Evolutionary conservation across 495 filamentous ascomycete species (phyloP).

Genomic region (Penicillium fimorum): DNA sequence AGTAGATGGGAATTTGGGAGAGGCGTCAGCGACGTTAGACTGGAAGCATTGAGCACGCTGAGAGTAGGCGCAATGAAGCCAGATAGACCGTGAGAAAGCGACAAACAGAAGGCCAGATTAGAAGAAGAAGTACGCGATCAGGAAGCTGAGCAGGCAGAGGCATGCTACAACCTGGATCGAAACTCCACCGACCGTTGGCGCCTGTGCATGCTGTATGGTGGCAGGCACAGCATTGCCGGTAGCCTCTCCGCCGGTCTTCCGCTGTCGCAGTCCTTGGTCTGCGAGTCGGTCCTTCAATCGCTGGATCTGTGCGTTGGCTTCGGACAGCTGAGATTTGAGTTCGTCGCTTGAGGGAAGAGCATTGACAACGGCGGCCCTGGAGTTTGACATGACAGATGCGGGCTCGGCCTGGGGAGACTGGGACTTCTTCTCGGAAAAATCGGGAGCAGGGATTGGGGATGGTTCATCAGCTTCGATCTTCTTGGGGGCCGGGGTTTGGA

Average conservation of each 20-base stretch:
- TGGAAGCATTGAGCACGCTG: constrained; percentile 18
- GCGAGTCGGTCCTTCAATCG: constrained; percentile 66
- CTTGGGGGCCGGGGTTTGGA: constrained; percentile 48
- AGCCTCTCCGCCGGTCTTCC: constrained; percentile 50
- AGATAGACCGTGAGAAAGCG: constrained; percentile 15
- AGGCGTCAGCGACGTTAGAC: constrained; percentile 29
- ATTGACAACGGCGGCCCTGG: constrained; percentile 44
- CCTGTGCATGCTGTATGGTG: constrained; percentile 50
- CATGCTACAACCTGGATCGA: constrained; percentile 78
- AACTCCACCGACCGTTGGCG: constrained; percentile 64
- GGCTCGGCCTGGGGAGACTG: constrained; percentile 33
- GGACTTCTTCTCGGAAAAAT: constrained; percentile 46
- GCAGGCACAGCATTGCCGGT: constrained; percentile 39
- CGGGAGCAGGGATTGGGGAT: constrained; percentile 40
- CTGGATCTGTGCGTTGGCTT: constrained; percentile 73
- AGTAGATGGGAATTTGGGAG: constrained; percentile 18
- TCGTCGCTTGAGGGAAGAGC: constrained; percentile 58
- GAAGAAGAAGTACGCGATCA: constrained; percentile 94
- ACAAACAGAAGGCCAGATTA: constrained; percentile 44
- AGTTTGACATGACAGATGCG: constrained; percentile 16
- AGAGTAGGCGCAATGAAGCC: constrained; percentile 7
- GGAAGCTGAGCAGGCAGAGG: constrained; percentile 84
- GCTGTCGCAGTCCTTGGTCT: constrained; percentile 70
- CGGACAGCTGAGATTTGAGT: constrained; percentile 66
- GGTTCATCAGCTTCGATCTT: constrained; percentile 31